Evolutionary conservation across 371 early-diverging fungal genomes (phyloP).

Genomic region (Entomophthora muscae): DNA sequence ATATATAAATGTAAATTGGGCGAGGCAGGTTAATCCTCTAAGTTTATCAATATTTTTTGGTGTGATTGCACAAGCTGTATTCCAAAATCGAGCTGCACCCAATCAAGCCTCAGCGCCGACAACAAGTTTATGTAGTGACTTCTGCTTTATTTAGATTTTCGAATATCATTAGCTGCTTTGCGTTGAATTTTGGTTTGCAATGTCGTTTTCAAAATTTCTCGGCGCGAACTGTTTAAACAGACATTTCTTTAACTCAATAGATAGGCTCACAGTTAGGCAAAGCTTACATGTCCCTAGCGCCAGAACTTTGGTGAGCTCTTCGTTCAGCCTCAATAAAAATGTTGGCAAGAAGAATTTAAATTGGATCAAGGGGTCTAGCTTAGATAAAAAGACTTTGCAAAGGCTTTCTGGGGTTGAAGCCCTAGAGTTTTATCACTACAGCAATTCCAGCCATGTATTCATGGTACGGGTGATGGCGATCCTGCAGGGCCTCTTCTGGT

Average conservation of each 20-base stretch:
- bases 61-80: too few species aligned
- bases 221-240: background rate
- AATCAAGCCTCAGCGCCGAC: too few species aligned
- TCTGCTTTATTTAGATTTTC: too few species aligned
- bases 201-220: background rate
- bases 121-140: too few species aligned
- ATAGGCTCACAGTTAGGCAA: background rate
- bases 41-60: too few species aligned
- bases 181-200: too few species aligned
- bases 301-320: background rate
- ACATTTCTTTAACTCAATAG: background rate
- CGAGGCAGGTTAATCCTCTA: too few species aligned
- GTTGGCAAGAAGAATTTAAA: background rate
- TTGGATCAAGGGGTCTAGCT: background rate
- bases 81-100: too few species aligned
- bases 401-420: background rate
- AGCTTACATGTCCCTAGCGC: background rate
- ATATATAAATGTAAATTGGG: too few species aligned
- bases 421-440: background rate
- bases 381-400: background rate
- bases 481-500: background rate
- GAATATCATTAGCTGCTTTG: too few species aligned
- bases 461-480: background rate
- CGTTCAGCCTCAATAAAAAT: background rate
- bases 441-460: background rate